Base-by-base conservation (phyloP, 768 basidiomycete genomes). In the Cystofilobasidium capitatum region DNA sequence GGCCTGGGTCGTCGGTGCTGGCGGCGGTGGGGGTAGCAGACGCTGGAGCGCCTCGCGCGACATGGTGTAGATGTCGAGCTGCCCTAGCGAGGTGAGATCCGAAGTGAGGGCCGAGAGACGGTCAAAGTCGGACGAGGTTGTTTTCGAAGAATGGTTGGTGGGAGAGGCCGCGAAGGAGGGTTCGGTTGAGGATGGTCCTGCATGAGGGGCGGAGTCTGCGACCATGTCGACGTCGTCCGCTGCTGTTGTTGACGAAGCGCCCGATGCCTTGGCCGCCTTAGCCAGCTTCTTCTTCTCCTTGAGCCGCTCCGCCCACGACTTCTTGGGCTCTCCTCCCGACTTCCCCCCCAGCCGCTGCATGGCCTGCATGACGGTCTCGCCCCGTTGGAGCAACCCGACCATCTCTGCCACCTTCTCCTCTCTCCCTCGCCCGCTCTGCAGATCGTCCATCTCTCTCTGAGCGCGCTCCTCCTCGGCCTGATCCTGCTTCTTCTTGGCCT, bases 341-440 rank as follows among this genome's bases (percentile, higher is more conserved):
- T 71, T 69, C 20, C 70, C 78, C 13, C 94, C 94, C 5, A 98
- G 78, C 24, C 96, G 83, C 72, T 91, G 88, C 55, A 99, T 77
- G 17, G 91, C 90, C 74, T 91, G 88, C 37, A 97, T 79, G 2
- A 97, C 87, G 0, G 89, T 89, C 77, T 98, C 96, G 1, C 92
- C 91, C 72, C 88, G 86, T 77, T 88, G 88, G 73, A 98, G 81
- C 77, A 88, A 80, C 12, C 80, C 79, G 2, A 96, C 79, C 1
- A 98, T 80, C 20, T 76, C 76, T 57, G 74, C 72, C 69, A 80
- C 71, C 66, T 77, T 54, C 42, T 62, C 65, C 58, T 63, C 76
- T 54, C 70, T 65, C 59, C 72, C 70, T 37, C 71, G 73, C 22
- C 71, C 69, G n/a, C 67, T 69, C 36, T 51, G 58, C n/a, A 69